phyloP scores from a whole-genome alignment of 1,139 yeast genomes.

The Kodamaea arcana region DNA sequence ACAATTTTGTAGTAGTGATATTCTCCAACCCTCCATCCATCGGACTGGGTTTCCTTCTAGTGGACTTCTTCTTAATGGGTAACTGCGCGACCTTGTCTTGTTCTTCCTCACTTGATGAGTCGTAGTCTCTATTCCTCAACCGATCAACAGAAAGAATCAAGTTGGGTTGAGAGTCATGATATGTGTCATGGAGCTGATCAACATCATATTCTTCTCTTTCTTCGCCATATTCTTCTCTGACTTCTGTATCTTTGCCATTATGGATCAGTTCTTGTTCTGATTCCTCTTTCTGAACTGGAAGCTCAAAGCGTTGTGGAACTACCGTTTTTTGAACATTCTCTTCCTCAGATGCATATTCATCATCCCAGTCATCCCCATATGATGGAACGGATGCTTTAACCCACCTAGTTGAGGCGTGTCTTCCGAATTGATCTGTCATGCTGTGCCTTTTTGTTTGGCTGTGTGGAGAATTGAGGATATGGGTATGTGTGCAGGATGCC shows the following conservation, averaged over 20 bases:
- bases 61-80: constrained; percentile 1
- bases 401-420: constrained; percentile 65
- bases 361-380: constrained; percentile 61
- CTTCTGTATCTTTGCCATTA: background rate
- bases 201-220: constrained; percentile 7
- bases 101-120: constrained; percentile 19
- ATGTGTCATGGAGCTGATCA: constrained; percentile 6
- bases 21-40: background rate
- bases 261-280: constrained; percentile 2
- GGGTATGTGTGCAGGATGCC: too few species aligned
- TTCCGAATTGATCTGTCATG: constrained; percentile 45
- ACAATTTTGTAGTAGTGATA: background rate
- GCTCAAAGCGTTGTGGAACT: constrained; percentile 1
- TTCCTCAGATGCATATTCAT: constrained; percentile 30
- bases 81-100: constrained; percentile 6
- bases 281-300: constrained; percentile 3
- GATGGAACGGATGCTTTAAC: constrained; percentile 53
- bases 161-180: constrained; percentile 6
- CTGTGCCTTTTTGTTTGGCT: too few species aligned
- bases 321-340: constrained; percentile 4
- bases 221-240: constrained; percentile 3
- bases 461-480: too few species aligned
- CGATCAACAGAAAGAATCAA: constrained; percentile 38
- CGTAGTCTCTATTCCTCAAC: constrained; percentile 15
- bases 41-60: background rate